A percentile compares a stretch with the other conserved stretches of the same genome.
Evolutionary conservation across 1,139 yeast species (phyloP).

Genomic region (Geotrichum restrictum): DNA sequence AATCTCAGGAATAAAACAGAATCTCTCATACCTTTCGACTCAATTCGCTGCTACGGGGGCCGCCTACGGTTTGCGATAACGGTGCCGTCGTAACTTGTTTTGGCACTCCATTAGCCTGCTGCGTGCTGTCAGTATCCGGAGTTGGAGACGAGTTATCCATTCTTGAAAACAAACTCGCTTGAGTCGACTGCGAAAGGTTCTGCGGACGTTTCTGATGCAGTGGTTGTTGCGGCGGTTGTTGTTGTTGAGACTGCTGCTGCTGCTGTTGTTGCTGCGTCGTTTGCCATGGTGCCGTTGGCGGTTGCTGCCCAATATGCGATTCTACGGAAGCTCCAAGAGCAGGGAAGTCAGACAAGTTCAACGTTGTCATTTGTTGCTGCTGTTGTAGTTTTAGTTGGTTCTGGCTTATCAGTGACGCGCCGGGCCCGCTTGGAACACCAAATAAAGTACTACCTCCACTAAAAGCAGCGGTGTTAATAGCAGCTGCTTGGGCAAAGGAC

Average conservation of each 20-base stretch:
- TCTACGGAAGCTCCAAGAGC: conserved; percentile 20
- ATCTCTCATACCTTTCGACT: conserved; percentile 1
- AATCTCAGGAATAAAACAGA: neutral
- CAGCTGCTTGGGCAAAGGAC: conserved; percentile 25
- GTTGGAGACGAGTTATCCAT: conserved; percentile 13
- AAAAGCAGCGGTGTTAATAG: conserved; percentile 12
- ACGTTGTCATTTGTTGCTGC: neutral
- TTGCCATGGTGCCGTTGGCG: neutral
- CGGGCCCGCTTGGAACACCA: neutral
- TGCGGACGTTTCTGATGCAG: conserved; percentile 11
- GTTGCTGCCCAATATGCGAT: conserved; percentile 16
- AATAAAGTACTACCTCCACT: conserved; percentile 1
- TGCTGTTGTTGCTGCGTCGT: neutral
- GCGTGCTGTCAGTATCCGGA: conserved; percentile 8
- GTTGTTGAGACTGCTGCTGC: neutral
- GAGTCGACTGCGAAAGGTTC: conserved; percentile 14
- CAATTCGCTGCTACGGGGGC: conserved; percentile 1
- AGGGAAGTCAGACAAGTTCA: conserved; percentile 3
- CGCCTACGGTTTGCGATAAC: conserved; percentile 5
- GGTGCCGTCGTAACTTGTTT: conserved; percentile 3
- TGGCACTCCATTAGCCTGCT: conserved; percentile 14
- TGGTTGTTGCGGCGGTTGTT: conserved; percentile 17
- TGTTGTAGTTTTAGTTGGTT: neutral
- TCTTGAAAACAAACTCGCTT: conserved; percentile 18
- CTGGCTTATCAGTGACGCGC: neutral